Base-by-base conservation (phyloP, 2,329 filamentous ascomycete species). In the Microsporum canis region DNA sequence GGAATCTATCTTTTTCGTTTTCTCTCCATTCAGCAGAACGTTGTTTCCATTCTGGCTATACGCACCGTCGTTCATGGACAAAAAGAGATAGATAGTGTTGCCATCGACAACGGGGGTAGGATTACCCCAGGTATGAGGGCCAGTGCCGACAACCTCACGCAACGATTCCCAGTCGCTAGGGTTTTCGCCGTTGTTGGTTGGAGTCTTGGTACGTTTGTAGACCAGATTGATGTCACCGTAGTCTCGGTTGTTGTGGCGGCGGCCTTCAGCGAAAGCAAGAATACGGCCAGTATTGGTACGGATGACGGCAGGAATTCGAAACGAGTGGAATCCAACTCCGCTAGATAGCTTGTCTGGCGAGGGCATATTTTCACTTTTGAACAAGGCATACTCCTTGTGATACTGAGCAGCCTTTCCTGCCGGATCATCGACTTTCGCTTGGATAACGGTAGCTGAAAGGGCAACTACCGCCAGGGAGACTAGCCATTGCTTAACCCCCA, bases 191-290 rank as follows among this genome's bases (percentile, higher is more conserved):
- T 67, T 51, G 58, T 66, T 63, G 45, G 45, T 61, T n/a, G 60
- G 62, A 0, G 67, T 66, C 64, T 67, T 68, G 41, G 66, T 68
- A 33, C 66, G 67, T 63, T 69, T 71, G 60, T 68, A 68, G 33
- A 71, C 68, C n/a, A 70, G 63, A 56, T 68, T 69, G 64, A 71
- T 69, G 60, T 71, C 67, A 51, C 67, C 69, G 47, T 61, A 70
- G 47, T 71, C 68, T 8, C 63, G 62, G 63, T 68, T 69, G 45
- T 66, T 65, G 58, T 67, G 64, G 10, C 65, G 64, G 56, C 66
- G 66, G 36, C 68, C 69, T 60, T 70, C 67, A 17, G 67, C 68
- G 58, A 69, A 71, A 29, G 67, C 68, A 39, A 71, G 63, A 23
- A 70, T 65, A 5, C 68, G 66, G 34, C 67, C 68, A 4, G 66